Base-by-base conservation (phyloP, 176 grass and related monocot genomes). In the Poa annua region DNA sequence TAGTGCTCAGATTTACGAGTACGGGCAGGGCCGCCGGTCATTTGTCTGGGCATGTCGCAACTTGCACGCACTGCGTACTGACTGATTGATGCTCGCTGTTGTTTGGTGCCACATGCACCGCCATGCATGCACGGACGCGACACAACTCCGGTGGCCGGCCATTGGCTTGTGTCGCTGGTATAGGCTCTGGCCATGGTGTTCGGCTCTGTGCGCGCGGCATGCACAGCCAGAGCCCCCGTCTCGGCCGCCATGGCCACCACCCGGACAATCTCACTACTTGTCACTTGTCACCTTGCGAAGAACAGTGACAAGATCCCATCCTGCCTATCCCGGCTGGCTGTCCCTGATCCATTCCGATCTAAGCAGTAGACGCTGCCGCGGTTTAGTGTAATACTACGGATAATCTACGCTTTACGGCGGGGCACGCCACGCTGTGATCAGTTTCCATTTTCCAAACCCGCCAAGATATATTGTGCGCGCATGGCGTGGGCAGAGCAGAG, bases 261-360 rank as follows among this genome's bases (percentile, higher is more conserved):
- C 71, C 7, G 16, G 10, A 34, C 71, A 34, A 34, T 20, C 71
- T 19, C 8, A 9, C 71, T 51, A 49, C 71, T 11, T 74, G 71
- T 74, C 59, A 3, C 25, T 66, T 86, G 71, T 69, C 79, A 45
- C 39, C 72, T 59, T 29, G 3, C 38, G 16, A 8, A 73, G 4
- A 3, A 26, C 41, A 48, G 41, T 47, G 42, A 49, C 44, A 73
- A 73, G 70, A 74, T 74, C 70, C 13, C 70, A 7, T 73, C 70
- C 70, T 50, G 5, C 70, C 44, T 26, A 73, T 73, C 70, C 29
- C 26, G 24, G 44, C 70, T 72, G 69, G 42, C 42, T 17, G 12
- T 24, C 13, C 17, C 70, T 26, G 42, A 48, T 21, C 67, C 67
- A 24, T 45, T 22, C 66, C n/a, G 53, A 41, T 78, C 56, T 61